These are phyloP conservation scores for Vitis amurensis DNA, from an alignment of 164 flowering plant genomes.

Conservation along the genomic window DNA sequence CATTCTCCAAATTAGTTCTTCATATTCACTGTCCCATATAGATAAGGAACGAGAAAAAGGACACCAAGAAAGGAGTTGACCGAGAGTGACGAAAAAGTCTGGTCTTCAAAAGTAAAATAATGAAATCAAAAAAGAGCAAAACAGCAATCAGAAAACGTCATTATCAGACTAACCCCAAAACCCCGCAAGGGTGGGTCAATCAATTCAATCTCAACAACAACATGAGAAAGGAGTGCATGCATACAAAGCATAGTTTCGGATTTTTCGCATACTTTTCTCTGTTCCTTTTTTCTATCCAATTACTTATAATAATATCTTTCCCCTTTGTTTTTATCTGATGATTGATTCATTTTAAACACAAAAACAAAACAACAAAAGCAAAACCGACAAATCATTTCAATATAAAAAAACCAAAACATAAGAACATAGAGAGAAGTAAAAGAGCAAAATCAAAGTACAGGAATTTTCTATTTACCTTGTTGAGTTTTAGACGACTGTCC, in stretches of 20 bases:
- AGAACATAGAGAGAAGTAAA: not conserved
- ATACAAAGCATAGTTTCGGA: constrained; percentile 19
- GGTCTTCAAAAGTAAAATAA: not conserved
- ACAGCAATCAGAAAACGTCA: constrained; percentile 24
- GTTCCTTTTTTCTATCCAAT: not conserved
- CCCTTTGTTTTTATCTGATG: constrained; percentile 17
- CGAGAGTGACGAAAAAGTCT: not conserved
- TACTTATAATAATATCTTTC: not conserved
- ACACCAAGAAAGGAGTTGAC: constrained; percentile 2
- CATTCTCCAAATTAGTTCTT: too few relatives aligned
- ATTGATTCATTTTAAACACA: constrained; percentile 14
- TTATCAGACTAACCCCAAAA: constrained; percentile 27
- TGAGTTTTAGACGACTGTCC: constrained; percentile 75
- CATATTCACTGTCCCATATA: too few relatives aligned
- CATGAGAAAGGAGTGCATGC: constrained; percentile 14
- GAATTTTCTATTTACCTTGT: constrained; percentile 50
- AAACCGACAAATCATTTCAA: not conserved
- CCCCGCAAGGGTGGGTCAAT: constrained; percentile 34
- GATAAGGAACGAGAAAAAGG: not conserved
- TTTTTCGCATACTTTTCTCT: constrained; percentile 3
- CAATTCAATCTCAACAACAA: constrained; percentile 18
- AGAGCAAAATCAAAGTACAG: not conserved
- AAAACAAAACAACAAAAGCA: constrained; percentile 8
- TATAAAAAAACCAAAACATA: not conserved
- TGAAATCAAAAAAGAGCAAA: not conserved